phyloP scores from a whole-genome alignment of 148 eudicot genomes.

The Limonium bicolor region DNA sequence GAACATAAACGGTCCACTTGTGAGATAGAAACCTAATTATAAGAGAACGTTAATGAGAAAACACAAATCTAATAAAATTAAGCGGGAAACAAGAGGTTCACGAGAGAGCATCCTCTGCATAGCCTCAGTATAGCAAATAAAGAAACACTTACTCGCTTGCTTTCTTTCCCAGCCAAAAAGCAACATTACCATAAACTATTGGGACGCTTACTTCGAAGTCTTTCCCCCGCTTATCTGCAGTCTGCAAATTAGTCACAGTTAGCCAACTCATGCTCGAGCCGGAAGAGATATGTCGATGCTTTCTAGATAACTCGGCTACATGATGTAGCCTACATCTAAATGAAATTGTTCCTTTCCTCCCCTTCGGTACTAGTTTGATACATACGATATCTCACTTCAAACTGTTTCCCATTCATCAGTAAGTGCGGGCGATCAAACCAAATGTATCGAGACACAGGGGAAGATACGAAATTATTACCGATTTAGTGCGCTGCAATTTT shows the following conservation, averaged over 20 bases:
- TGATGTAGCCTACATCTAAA: too few species aligned
- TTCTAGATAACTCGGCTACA: neutral
- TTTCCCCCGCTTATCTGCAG: constrained; percentile 45
- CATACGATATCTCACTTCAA: neutral
- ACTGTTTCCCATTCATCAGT: neutral
- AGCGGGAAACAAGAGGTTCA: too few species aligned
- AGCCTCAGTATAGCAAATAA: too few species aligned
- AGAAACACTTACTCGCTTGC: constrained; percentile 71
- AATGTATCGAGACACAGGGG: neutral
- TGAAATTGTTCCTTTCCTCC: too few species aligned
- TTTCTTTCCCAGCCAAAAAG: constrained; percentile 88
- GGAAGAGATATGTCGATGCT: too few species aligned
- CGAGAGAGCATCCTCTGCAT: too few species aligned
- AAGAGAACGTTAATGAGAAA: neutral
- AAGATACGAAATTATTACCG: constrained; percentile 13
- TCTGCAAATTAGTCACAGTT: constrained; percentile 12
- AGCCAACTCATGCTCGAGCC: neutral
- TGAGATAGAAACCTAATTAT: constrained; percentile 50
- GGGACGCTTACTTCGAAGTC: constrained; percentile 58
- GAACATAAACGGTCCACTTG: constrained; percentile 59
- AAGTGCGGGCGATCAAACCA: neutral
- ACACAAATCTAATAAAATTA: too few species aligned
- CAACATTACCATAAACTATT: constrained; percentile 56
- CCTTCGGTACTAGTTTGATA: neutral
- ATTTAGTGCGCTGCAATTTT: constrained; percentile 37